phyloP scores from a whole-genome alignment of 2,329 filamentous ascomycete species.

The Fusarium euwallaceae region DNA sequence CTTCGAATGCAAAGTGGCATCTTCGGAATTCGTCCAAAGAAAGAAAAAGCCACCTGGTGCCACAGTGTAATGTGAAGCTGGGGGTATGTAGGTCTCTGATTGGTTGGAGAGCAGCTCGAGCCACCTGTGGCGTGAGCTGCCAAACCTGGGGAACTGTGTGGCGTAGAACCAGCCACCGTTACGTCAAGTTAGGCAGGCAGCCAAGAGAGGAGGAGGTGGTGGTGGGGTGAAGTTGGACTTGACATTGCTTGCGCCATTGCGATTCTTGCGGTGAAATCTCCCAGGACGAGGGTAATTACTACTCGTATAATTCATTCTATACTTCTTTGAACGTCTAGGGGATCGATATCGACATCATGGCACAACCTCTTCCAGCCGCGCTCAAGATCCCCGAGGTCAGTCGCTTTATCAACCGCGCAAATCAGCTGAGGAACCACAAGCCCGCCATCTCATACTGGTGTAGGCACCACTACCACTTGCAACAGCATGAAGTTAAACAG shows the following conservation, averaged over 20 bases:
- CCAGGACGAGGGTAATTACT: not conserved
- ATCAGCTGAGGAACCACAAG: slow-evolving; percentile 86
- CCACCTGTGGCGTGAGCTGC: slow-evolving; percentile 42
- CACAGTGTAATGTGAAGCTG: slow-evolving; percentile 34
- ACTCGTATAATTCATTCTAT: not conserved
- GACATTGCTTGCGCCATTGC: slow-evolving; percentile 33
- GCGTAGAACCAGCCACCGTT: slow-evolving; percentile 25
- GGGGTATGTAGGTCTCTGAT: slow-evolving; percentile 24
- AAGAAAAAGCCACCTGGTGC: slow-evolving; percentile 50
- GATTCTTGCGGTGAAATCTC: not conserved
- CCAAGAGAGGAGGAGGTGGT: slow-evolving; percentile 13
- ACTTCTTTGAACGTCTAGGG: not conserved
- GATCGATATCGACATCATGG: slow-evolving; percentile 67
- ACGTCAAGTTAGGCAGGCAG: slow-evolving; percentile 33
- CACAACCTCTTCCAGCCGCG: slow-evolving; percentile 59
- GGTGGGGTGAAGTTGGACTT: slow-evolving; percentile 35
- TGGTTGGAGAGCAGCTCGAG: slow-evolving; percentile 34
- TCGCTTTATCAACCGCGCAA: slow-evolving; percentile 85
- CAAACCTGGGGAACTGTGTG: slow-evolving; percentile 32
- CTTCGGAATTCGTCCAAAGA: slow-evolving; percentile 36
- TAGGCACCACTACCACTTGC: slow-evolving; percentile 60
- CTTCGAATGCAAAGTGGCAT: slow-evolving; percentile 46
- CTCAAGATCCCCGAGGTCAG: slow-evolving; percentile 86
- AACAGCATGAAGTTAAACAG: not conserved
- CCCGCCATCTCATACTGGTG: slow-evolving; percentile 97